Conservation (phyloP, 2,329 filamentous ascomycete genomes). For the Sporothrix dimorphospora region DNA sequence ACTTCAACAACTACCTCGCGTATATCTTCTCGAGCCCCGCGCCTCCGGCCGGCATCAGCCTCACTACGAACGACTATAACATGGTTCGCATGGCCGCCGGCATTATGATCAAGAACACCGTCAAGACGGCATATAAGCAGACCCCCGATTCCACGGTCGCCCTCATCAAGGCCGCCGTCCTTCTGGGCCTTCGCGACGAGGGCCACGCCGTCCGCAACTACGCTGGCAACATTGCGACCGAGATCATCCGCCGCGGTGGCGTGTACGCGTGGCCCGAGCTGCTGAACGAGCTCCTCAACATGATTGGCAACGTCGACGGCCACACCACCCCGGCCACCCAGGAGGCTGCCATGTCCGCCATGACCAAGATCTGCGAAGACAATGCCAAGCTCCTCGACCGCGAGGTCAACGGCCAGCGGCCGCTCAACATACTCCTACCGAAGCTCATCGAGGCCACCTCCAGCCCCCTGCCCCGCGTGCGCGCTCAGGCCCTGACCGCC, state of each 20-base stretch:
- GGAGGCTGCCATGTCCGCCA: constrained; percentile 89
- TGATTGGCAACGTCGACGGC: constrained; percentile 74
- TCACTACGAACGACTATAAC: constrained; percentile 66
- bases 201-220: constrained; percentile 83
- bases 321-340: constrained; percentile 72
- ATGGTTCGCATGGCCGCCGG: constrained; percentile 84
- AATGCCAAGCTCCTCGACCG: constrained; percentile 84
- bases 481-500: constrained; percentile 75
- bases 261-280: constrained; percentile 90
- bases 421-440: constrained; percentile 84
- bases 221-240: constrained; percentile 91
- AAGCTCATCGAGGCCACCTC: constrained; percentile 87
- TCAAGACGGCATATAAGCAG: constrained; percentile 73
- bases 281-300: constrained; percentile 76
- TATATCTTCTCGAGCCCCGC: constrained; percentile 80
- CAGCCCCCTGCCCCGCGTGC: constrained; percentile 74
- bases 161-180: constrained; percentile 78
- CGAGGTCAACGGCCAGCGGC: constrained; percentile 85
- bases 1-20: constrained; percentile 96
- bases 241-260: constrained; percentile 82
- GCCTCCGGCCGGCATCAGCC: constrained; percentile 62
- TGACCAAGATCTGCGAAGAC: constrained; percentile 96
- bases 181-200: constrained; percentile 78
- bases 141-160: constrained; percentile 73
- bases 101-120: constrained; percentile 94